Conservation (phyloP, 169 alveolate species). For the Cryptosporidium canis region DNA sequence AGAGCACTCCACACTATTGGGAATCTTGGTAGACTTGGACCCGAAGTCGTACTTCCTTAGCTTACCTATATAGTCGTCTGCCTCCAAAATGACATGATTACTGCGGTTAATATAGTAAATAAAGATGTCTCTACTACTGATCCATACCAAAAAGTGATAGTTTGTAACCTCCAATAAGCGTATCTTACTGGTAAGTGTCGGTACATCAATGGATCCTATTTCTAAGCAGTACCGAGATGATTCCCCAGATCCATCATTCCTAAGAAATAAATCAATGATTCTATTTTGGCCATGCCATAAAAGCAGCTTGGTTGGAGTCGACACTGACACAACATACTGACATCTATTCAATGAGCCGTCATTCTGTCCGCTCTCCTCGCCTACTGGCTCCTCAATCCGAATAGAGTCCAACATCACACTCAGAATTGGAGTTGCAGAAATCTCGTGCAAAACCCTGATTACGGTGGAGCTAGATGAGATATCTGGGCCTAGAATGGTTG, state of each 20-base stretch:
- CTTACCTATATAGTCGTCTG: not conserved
- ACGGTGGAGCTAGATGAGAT: constrained; percentile 57
- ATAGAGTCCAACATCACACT: constrained; percentile 21
- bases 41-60: constrained; percentile 8
- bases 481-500: constrained; percentile 68
- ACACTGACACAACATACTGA: constrained; percentile 9
- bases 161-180: constrained; percentile 34
- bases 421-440: constrained; percentile 30
- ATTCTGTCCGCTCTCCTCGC: not conserved
- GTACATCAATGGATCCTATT: not conserved
- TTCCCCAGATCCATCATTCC: constrained; percentile 11
- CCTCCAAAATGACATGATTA: not conserved
- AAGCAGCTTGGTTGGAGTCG: constrained; percentile 55
- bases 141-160: constrained; percentile 35
- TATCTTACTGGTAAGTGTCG: constrained; percentile 26
- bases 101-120: constrained; percentile 16
- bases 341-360: not conserved
- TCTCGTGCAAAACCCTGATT: constrained; percentile 26
- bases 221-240: constrained; percentile 3
- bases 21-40: not conserved
- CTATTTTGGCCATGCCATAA: constrained; percentile 60
- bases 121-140: not conserved
- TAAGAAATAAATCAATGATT: constrained; percentile 40
- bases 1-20: constrained; percentile 58
- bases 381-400: not conserved